Conservation (phyloP, 2,329 filamentous ascomycete species). For the Calonectria fujianensis region DNA sequence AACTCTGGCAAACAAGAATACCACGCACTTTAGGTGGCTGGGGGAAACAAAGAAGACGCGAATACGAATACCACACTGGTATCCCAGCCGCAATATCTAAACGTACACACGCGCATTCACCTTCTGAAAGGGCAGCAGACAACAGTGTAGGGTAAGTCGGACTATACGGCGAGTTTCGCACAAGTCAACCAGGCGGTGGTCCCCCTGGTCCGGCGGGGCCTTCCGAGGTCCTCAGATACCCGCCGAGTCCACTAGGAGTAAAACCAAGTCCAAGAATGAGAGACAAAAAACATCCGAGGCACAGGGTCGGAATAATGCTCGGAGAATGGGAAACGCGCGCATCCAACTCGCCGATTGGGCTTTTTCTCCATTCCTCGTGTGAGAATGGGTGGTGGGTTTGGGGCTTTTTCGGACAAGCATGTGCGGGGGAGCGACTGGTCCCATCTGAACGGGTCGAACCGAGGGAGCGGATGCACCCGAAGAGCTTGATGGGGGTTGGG, state of each 20-base stretch:
- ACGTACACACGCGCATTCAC: neutral
- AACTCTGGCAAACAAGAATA: neutral
- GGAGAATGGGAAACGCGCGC: neutral
- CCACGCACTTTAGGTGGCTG: neutral
- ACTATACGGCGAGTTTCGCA: neutral
- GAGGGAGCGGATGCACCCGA: slow-evolving; percentile 28
- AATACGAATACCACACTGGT: neutral
- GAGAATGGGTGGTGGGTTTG: neutral
- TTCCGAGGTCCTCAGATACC: slow-evolving; percentile 19
- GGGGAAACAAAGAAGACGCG: neutral
- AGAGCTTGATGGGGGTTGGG: slow-evolving; percentile 9
- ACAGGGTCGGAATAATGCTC: neutral
- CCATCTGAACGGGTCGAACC: slow-evolving; percentile 15
- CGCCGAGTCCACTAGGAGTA: neutral
- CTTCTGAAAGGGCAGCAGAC: no score
- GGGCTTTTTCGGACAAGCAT: slow-evolving; percentile 9
- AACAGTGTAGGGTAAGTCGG: neutral
- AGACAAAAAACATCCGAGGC: slow-evolving; percentile 23
- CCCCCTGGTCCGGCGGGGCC: slow-evolving; percentile 9
- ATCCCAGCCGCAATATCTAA: neutral
- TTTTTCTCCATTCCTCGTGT: neutral
- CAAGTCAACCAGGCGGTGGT: neutral
- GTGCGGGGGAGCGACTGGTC: slow-evolving; percentile 8
- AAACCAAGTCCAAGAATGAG: neutral
- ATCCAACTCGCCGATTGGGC: neutral